Base-by-base conservation (phyloP, 345 rosid genomes). In the Jatropha curcas region DNA sequence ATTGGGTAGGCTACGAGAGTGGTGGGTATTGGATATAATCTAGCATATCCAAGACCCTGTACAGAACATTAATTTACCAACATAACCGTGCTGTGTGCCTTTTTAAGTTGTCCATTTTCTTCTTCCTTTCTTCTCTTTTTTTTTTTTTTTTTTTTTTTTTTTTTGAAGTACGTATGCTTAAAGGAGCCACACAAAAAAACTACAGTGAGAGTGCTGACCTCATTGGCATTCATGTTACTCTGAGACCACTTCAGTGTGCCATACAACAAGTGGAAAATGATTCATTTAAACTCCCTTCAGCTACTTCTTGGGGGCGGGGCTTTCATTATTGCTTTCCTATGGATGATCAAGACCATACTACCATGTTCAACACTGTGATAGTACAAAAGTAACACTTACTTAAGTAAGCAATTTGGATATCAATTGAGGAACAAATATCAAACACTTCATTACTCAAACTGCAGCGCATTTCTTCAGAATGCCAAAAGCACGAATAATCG, bases 211-310 rank as follows among this genome's bases (percentile, higher is more conserved):
- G n/a, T 5, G 43, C 62, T 55, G 34, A 94, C 98, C 98, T 95
- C 99, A 76, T 95, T 95, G 64, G 99, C 99, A 76, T 95, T 95
- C 99, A 95, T 95, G 80, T 95, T 95, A 81, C 98, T 92, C 79
- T 95, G 99, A 77, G 99, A 34, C 99, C 99, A 77, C 99, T 95
- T 65, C 99, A 71, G 99, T 92, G 86, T 95, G 99, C 99, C 99
- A 95, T 4, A 92, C 87, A 55, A 95, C 94, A 68, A 95, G 98
- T 0, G 96, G 97, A 46, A 95, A 95, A 71, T 92, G 98, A 79
- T 92, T n/a, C 97, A 17, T 80, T 89, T 43, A 95, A 80, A 75
- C 88, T 92, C 48, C 97, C 98, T 48, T 91, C 96, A 1, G 98
- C 96, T 2, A 95, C 98, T 84, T 95, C 99, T 58, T 95, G 88